Percentiles rank a stretch among this genome's conserved stretches.
These are phyloP conservation scores for Plasmodium chabaudi DNA, from an alignment of 169 alveolate genomes.

Conservation along the genomic window DNA sequence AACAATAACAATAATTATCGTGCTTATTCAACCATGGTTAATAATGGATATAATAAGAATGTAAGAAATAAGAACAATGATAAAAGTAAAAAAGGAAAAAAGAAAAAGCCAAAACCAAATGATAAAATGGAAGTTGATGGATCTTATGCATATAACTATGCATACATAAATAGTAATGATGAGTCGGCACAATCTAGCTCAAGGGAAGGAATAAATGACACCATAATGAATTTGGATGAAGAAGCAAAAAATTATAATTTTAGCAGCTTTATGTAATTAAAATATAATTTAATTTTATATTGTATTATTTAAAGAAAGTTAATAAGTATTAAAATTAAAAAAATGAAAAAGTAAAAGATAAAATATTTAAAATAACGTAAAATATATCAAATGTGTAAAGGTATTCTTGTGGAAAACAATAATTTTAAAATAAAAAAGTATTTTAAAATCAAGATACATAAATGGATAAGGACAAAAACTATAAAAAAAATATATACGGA, in stretches of 20 bases:
- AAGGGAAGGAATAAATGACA: slow-evolving; percentile 28
- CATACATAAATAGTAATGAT: slow-evolving; percentile 41
- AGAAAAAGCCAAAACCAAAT: neutral
- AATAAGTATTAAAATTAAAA: no score
- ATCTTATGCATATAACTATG: slow-evolving; percentile 72
- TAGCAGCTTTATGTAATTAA: neutral
- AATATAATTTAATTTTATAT: no score
- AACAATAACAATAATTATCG: no score
- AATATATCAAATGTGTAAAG: no score
- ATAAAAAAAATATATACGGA: no score
- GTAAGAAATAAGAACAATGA: neutral
- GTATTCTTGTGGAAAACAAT: no score
- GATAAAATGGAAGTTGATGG: slow-evolving; percentile 31
- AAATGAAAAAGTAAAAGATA: no score
- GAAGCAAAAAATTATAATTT: slow-evolving; percentile 52
- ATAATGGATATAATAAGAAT: slow-evolving; percentile 18
- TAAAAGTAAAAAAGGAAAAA: neutral
- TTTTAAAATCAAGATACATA: no score
- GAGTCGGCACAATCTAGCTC: slow-evolving; percentile 47
- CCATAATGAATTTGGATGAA: slow-evolving; percentile 72
- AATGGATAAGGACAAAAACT: no score
- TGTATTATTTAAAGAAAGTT: no score
- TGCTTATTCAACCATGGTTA: neutral
- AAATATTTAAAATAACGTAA: no score
- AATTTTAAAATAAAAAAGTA: no score